phyloP scores from a whole-genome alignment of 2,329 filamentous ascomycete genomes.

The Myrmaecium sp. region DNA sequence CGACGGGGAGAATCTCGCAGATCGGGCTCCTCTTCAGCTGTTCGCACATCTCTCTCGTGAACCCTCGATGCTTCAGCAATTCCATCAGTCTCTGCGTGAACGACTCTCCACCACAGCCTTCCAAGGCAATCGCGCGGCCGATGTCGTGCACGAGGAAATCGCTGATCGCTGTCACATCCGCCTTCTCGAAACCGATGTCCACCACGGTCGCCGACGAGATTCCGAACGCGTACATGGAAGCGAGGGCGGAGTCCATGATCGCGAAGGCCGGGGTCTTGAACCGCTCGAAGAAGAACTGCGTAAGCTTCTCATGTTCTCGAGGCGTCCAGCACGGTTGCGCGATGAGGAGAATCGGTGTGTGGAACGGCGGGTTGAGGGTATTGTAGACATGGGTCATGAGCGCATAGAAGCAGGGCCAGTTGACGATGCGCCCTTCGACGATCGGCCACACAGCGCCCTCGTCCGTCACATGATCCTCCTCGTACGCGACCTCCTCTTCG shows the following conservation, averaged over 20 bases:
- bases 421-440: constrained; percentile 59
- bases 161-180: constrained; percentile 77
- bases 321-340: constrained; percentile 81
- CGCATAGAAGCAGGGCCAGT: constrained; percentile 88
- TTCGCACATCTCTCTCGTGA: constrained; percentile 46
- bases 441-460: constrained; percentile 88
- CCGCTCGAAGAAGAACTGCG: constrained; percentile 93
- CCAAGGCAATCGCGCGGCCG: constrained; percentile 41
- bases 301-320: constrained; percentile 70
- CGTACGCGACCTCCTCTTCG: constrained; percentile 47
- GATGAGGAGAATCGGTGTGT: constrained; percentile 85
- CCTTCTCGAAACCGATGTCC: constrained; percentile 83
- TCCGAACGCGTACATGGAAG: constrained; percentile 67
- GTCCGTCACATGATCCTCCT: constrained; percentile 75
- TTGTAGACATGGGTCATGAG: constrained; percentile 86
- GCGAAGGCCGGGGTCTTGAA: constrained; percentile 88
- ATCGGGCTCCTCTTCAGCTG: constrained; percentile 47
- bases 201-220: constrained; percentile 68
- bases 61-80: constrained; percentile 42
- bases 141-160: constrained; percentile 63
- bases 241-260: constrained; percentile 75
- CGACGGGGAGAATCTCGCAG: constrained; percentile 41
- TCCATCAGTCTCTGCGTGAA: constrained; percentile 61
- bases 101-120: constrained; percentile 66
- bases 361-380: constrained; percentile 75